Base-by-base conservation (phyloP, 805 yeast genomes). In the Zygotorulaspora chibaensis region DNA sequence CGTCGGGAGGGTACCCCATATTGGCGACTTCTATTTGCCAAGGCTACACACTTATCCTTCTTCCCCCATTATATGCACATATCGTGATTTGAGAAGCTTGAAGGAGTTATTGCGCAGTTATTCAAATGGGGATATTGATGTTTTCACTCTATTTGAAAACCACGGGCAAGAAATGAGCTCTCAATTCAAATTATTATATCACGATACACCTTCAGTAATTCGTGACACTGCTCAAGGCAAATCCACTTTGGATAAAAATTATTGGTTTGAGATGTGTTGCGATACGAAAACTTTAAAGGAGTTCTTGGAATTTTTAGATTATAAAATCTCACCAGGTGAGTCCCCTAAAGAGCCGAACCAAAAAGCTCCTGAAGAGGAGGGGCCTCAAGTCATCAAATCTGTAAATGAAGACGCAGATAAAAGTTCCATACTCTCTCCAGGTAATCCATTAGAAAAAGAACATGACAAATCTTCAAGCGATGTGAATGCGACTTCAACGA, bases 11-110 rank as follows among this genome's bases (percentile, higher is more conserved):
- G 54, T 63, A 1, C 59, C 62, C 1, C 51, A 57, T 10, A 52
- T 62, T 23, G 68, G 68, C 27, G 68, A 63, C 46, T 63, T 63
- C 38, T 62, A 61, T 42, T 29, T 63, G 11, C 67, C 68, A 33
- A 47, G 62, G 25, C 42, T 63, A 28, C 46, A 49, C 38, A 35
- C 54, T 30, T 38, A 48, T 40, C 47, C 47, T 15, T 46, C 46
- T 15, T 45, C 40, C 20, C 42, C 48, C 10, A 43, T 49, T 30
- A 50, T 53, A 4, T 45, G 57, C 13, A 56, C 60, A 3, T 58
- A 45, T 43, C 48, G 51, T 10, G 61, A 58, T 39, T 45, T 58
- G 28, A 45, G 52, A 33, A 45, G 47, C 10, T 36, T 62, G 17
- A 40, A 54, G 13, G 18, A 42, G 9, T 31, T 58, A 15, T 53